phyloP scores from a whole-genome alignment of 169 alveolate genomes.

The Cryptosporidium tyzzeri region DNA sequence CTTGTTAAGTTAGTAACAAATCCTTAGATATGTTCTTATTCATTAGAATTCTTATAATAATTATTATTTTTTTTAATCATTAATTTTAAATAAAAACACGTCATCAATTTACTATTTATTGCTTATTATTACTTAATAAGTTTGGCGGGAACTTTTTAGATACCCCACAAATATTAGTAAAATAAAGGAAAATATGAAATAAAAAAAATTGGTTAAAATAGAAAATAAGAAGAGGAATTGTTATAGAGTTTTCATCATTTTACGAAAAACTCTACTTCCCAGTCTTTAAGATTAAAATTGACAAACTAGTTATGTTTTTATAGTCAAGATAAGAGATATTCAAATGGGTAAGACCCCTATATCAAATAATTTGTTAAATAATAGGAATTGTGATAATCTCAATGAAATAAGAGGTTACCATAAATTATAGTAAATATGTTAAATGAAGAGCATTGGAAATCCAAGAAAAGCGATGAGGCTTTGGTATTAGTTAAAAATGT shows the following conservation, averaged over 20 bases:
- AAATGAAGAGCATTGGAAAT: background rate
- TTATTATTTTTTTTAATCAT: background rate
- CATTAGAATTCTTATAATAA: background rate
- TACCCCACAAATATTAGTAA: background rate
- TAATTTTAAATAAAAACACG: background rate
- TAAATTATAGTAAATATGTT: background rate
- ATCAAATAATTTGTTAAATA: background rate
- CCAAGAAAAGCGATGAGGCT: slow-evolving; percentile 11
- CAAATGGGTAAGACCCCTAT: background rate
- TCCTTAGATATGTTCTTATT: background rate
- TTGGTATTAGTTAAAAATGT: slow-evolving; percentile 24
- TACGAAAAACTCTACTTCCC: too few relatives aligned
- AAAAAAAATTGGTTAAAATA: background rate
- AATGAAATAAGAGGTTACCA: background rate
- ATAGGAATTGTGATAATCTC: background rate
- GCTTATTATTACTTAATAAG: background rate
- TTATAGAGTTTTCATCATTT: background rate
- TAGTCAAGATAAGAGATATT: background rate
- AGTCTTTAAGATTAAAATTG: too few relatives aligned
- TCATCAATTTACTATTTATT: background rate
- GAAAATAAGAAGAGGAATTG: background rate
- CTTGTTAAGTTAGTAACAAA: slow-evolving; percentile 2
- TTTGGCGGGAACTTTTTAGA: slow-evolving; percentile 13
- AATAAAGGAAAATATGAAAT: background rate
- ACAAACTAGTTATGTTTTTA: background rate